These are phyloP conservation scores for Pseudonitzschia pungens DNA, from an alignment of 108 stramenopile genomes.

Conservation along the genomic window DNA sequence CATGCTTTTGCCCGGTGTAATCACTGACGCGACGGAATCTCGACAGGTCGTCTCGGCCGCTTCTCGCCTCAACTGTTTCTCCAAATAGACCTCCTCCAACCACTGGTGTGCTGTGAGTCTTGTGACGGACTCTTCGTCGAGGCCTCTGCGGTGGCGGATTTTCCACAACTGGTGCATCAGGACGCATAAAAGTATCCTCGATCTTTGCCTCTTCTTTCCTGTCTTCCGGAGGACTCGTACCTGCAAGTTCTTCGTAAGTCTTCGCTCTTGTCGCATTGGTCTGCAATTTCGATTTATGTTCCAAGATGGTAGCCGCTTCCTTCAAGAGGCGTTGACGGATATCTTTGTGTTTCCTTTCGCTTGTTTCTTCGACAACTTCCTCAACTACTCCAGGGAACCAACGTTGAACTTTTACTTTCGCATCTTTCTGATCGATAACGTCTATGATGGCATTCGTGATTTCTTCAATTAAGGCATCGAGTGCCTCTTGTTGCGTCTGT, in stretches of 20 bases:
- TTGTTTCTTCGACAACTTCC: constrained; percentile 60
- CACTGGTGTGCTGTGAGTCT: constrained; percentile 93
- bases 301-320: constrained; percentile 52
- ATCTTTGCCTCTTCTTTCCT: background rate
- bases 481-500: constrained; percentile 26
- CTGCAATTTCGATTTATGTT: constrained; percentile 49
- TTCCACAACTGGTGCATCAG: background rate
- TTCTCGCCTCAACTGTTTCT: constrained; percentile 41
- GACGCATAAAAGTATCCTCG: background rate
- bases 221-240: constrained; percentile 26
- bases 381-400: constrained; percentile 80
- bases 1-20: constrained; percentile 16
- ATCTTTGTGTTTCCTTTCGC: constrained; percentile 37
- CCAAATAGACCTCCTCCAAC: constrained; percentile 98
- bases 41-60: constrained; percentile 16
- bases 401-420: constrained; percentile 70
- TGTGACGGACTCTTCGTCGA: constrained; percentile 40
- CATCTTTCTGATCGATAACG: constrained; percentile 56
- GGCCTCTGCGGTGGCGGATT: constrained; percentile 13
- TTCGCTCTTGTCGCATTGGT: constrained; percentile 56
- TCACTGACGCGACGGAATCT: constrained; percentile 36
- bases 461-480: constrained; percentile 56
- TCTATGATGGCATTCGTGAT: constrained; percentile 35
- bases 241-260: constrained; percentile 58
- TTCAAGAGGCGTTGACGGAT: constrained; percentile 42